Conservation (phyloP, 2,329 filamentous ascomycete genomes). For the Pseudocercospora cruenta region DNA sequence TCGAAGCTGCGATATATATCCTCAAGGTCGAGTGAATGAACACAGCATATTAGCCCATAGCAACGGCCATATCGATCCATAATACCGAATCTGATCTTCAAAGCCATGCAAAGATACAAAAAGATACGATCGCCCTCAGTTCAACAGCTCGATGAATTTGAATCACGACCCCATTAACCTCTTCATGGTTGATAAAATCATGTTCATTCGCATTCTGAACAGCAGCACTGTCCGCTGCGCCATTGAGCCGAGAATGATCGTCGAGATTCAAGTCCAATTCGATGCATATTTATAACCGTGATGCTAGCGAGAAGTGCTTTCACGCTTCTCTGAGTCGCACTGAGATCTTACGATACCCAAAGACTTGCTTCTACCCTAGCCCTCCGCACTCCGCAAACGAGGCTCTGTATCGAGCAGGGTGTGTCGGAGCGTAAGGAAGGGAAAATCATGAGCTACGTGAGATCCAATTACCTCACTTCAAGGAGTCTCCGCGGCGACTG, state of each 20-base stretch:
- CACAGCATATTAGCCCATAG: not conserved
- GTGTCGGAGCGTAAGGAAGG: no score
- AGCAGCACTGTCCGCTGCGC: not conserved
- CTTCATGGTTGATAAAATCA: not conserved
- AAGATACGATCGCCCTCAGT: not conserved
- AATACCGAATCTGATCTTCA: not conserved
- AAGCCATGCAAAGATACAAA: not conserved
- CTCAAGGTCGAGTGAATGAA: not conserved
- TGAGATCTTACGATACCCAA: no score
- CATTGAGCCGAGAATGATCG: not conserved
- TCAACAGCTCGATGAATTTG: not conserved
- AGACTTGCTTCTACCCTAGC: no score
- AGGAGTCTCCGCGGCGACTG: no score
- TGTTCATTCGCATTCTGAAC: not conserved
- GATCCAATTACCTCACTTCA: no score
- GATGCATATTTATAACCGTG: not conserved
- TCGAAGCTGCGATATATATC: not conserved
- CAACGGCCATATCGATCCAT: not conserved
- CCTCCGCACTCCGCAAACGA: no score
- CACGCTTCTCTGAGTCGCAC: not conserved
- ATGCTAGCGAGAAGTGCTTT: not conserved
- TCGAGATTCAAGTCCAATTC: not conserved
- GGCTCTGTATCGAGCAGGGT: no score
- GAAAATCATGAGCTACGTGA: no score
- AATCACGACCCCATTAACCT: not conserved